Base-by-base conservation (phyloP, 2,329 filamentous ascomycete genomes). In the Hypoxylon sp. region DNA sequence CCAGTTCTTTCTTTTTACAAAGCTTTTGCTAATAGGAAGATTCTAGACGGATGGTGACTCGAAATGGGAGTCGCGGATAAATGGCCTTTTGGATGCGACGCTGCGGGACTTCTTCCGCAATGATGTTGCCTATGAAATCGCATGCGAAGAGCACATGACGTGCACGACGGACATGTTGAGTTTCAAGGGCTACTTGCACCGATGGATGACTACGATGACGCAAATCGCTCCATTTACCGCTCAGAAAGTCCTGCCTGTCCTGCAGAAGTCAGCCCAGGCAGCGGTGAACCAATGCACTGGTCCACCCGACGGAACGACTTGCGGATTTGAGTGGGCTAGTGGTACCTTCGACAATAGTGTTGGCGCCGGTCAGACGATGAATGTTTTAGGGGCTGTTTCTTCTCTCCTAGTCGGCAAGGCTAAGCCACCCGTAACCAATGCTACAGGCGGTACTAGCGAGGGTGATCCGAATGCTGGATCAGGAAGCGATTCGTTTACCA, bases 361-460 rank as follows among this genome's bases (percentile, higher is more conserved):
- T 3, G 86, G 87, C 30, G 85, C 87, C 54, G 86, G 88, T 7
- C 86, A 90, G 75, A 81, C 87, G 72, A 87, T 90, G 81, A 84
- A 84, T 57, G 87, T 84, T 0, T 77, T 89, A 12, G 83, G 84
- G 25, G 83, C 88, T 2, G 82, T 89, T 16, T 83, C 83, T 4
- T 83, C 83, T 1, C 83, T 85, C 3, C 77, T 89, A 46, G 80
- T 86, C 46, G 74, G 77, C 27, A 68, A 75, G 3, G 78, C 79
- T 1, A 75, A 79, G 21, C 68, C 75, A 1, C 83, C 84, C 0
- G 76, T 82, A 14, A 85, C 84, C 0, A 81, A 80, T 1, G 65
- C 69, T 8, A 81, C 80, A 1, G 87, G 87, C 53, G 88, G 87
- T 57, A 88, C 81, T 1, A 84, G 82, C 46, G 73, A 75, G 67